Percentiles rank a stretch among this genome's conserved stretches.
phyloP scores from a whole-genome alignment of 140 eudicot genomes.

The Stevia rebaudiana region DNA sequence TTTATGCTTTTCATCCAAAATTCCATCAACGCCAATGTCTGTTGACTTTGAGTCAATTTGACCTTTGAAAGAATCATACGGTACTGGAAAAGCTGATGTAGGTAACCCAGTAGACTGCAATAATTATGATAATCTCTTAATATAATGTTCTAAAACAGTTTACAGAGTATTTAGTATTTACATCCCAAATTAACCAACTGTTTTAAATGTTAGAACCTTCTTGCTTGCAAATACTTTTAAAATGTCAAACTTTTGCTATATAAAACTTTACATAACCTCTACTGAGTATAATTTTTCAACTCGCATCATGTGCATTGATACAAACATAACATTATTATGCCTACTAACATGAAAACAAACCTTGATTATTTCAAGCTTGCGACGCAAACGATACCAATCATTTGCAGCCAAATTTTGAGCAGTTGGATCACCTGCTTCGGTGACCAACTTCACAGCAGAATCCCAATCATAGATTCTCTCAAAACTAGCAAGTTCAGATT shows the following conservation, averaged over 20 bases:
- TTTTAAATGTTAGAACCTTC: not conserved
- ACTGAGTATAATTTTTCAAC: slow-evolving; percentile 4
- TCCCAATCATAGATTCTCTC: slow-evolving; percentile 74
- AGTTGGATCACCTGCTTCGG: slow-evolving; percentile 72
- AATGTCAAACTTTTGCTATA: not conserved
- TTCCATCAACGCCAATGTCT: slow-evolving; percentile 30
- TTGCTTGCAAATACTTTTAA: not conserved
- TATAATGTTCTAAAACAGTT: slow-evolving; percentile 5
- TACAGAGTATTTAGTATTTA: not conserved
- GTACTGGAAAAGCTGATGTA: slow-evolving; percentile 77
- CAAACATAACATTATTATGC: slow-evolving; percentile 8
- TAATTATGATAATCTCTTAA: slow-evolving; percentile 10
- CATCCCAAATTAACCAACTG: slow-evolving; percentile 10
- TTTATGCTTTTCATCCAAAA: slow-evolving; percentile 35
- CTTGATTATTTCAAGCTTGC: slow-evolving; percentile 85
- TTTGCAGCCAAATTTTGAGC: slow-evolving; percentile 71
- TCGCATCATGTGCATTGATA: not conserved
- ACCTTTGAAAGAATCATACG: slow-evolving; percentile 71
- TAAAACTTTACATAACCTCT: slow-evolving; percentile 7
- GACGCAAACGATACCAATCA: slow-evolving; percentile 92
- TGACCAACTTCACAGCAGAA: slow-evolving; percentile 73
- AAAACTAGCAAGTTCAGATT: slow-evolving; percentile 54
- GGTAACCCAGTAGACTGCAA: slow-evolving; percentile 83
- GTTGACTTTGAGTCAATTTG: slow-evolving; percentile 24
- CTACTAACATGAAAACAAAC: slow-evolving; percentile 29